Conservation (phyloP, 768 basidiomycete species). For the Russula griseocarnosa region DNA sequence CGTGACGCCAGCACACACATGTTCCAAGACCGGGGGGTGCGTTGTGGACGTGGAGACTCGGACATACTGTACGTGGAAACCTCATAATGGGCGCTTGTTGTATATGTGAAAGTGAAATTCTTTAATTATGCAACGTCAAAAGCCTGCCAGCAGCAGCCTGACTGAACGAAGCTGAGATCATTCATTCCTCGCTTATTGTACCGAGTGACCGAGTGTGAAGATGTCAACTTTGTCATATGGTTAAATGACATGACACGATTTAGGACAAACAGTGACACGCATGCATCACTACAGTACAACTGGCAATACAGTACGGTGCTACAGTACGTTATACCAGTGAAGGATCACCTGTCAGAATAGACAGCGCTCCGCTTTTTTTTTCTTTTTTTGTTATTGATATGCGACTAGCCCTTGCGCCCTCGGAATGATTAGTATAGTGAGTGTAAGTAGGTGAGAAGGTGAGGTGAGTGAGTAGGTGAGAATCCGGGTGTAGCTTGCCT, state of each 20-base stretch:
- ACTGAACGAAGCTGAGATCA: not conserved
- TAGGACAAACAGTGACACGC: not conserved
- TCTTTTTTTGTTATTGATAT: conserved; percentile 4
- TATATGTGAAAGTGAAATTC: no score
- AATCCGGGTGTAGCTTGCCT: not conserved
- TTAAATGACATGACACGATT: not conserved
- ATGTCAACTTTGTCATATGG: not conserved
- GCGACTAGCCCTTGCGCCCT: conserved; percentile 10
- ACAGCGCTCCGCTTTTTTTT: not conserved
- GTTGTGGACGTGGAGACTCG: not conserved
- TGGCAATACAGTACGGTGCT: not conserved
- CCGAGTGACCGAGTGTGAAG: conserved; percentile 1
- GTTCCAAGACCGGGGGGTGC: not conserved
- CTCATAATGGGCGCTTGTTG: not conserved
- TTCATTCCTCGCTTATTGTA: not conserved
- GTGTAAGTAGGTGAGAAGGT: not conserved
- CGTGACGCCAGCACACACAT: not conserved
- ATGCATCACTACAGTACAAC: not conserved
- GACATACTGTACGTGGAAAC: not conserved
- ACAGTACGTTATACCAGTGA: not conserved
- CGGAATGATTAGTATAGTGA: conserved; percentile 4
- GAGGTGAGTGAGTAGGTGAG: not conserved
- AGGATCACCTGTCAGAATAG: not conserved
- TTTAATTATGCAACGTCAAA: not conserved
- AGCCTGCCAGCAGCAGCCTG: not conserved